Evolutionary conservation across 495 filamentous ascomycete species (phyloP), one percentile per base, ranked within the genome.

Genomic region (Aspergillus mulundensis): DNA sequence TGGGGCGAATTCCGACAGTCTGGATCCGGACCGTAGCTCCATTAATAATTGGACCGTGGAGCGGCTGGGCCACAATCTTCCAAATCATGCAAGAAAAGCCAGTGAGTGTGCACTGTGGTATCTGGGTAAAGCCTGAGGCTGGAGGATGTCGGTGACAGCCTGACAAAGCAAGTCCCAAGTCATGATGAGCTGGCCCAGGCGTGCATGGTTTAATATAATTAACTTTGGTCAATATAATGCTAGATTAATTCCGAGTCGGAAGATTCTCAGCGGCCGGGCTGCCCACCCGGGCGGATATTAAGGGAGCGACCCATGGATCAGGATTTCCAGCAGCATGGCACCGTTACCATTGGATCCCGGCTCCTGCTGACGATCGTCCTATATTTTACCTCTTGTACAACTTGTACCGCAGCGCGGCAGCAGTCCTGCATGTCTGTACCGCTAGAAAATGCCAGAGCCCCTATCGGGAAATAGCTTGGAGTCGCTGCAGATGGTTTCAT

Each of bases 291-390:
- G 54, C 50, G 54, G 57, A 56, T 58, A 53, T 54, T 58, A 47
- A 42, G 54, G 54, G 57, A 58, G 42, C 45, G 51, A 60, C 41
- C 50, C 53, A 60, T 58, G 59, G 63, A 49, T 60, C 45, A 44
- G 44, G 45, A 34, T 58, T 62, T 59, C 64, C 64, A 61, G 61
- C 61, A 61, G 56, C 52, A 43, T 55, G 64, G 64, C 58, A 61
- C 64, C 61, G 51, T 60, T 59, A 45, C 40, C 50, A 63, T 66
- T 63, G 64, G 61, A 41, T 63, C 56, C 61, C 61, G 50, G 53
- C 18, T 57, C 49, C 28, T 51, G 25, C 30, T 59, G 60, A 61
- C 60, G 61, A 66, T 63, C 61, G 49, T 60, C 45, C 18, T 24
- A 58, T 56, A 43, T 47, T 39, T 52, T 42, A 32, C 48, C 21